Percentiles rank a stretch among this genome's conserved stretches.
Evolutionary conservation across 2,329 filamentous ascomycete species (phyloP).

Genomic region (Didymella pinodella): DNA sequence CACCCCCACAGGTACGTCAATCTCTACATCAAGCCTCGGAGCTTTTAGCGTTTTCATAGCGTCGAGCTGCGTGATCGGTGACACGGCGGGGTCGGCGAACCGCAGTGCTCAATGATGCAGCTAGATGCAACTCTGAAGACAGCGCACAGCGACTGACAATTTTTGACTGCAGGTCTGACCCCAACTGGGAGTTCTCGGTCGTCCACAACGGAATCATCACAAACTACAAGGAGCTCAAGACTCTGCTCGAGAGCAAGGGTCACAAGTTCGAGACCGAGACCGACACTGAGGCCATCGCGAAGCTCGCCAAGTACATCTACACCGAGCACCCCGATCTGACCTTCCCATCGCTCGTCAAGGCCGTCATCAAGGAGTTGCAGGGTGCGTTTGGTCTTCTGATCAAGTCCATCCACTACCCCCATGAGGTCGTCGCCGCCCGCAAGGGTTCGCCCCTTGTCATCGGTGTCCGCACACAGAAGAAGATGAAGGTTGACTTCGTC

Average conservation of each 20-base stretch:
- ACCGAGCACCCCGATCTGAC: constrained; percentile 93
- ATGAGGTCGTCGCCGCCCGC: constrained; percentile 95
- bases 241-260: constrained; percentile 89
- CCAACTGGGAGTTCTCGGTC: constrained; percentile 93
- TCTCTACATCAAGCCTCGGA: constrained; percentile 43
- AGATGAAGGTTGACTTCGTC: constrained; percentile 99
- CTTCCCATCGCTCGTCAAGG: constrained; percentile 96
- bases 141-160: constrained; percentile 5
- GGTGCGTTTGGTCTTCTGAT: constrained; percentile 96
- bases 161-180: constrained; percentile 74
- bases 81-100: not conserved
- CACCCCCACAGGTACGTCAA: constrained; percentile 91
- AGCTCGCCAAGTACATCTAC: constrained; percentile 97
- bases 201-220: constrained; percentile 99
- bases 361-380: constrained; percentile 97
- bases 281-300: constrained; percentile 98
- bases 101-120: not conserved
- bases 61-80: constrained; percentile 7
- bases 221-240: constrained; percentile 99
- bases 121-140: constrained; percentile 4
- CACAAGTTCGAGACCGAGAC: constrained; percentile 99
- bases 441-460: constrained; percentile 98
- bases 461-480: constrained; percentile 94
- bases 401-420: constrained; percentile 98
- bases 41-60: constrained; percentile 14